Conservation (phyloP, 192 early-diverging fungal genomes). For the Lobulomyces angularis region DNA sequence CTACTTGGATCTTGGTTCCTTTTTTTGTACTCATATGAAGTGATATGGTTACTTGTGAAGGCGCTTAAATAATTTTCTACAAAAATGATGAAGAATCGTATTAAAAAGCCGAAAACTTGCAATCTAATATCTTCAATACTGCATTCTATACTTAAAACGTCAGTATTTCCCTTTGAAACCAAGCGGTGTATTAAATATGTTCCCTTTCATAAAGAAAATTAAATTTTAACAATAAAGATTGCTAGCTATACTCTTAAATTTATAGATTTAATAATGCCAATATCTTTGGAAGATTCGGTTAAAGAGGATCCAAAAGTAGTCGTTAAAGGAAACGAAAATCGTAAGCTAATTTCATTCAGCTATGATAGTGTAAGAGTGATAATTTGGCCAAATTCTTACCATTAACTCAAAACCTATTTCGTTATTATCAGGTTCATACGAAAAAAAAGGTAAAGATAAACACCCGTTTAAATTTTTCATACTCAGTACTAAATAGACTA, state of each 20-base stretch:
- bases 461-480: conserved; percentile 22
- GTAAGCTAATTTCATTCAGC: conserved; percentile 30
- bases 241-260: too few relatives aligned
- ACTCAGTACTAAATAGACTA: conserved; percentile 21
- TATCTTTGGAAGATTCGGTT: conserved; percentile 30
- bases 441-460: conserved; percentile 39
- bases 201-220: too few relatives aligned
- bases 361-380: conserved; percentile 3
- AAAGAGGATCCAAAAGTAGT: conserved; percentile 56
- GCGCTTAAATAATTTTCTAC: conserved; percentile 63
- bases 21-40: too few relatives aligned
- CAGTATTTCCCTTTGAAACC: too few relatives aligned
- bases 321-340: conserved; percentile 42
- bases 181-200: too few relatives aligned
- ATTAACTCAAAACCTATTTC: conserved; percentile 38
- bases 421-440: conserved; percentile 41
- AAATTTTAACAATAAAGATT: too few relatives aligned
- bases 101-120: conserved; percentile 49
- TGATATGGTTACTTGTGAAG: too few relatives aligned
- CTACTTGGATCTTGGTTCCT: too few relatives aligned
- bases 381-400: conserved; percentile 9
- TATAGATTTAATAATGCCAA: conserved; percentile 20
- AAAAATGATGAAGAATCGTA: conserved; percentile 53
- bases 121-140: too few relatives aligned
- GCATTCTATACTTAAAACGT: too few relatives aligned